A percentile compares a stretch with the other conserved stretches of the same genome.
These are phyloP conservation scores for Prunus mume DNA, from an alignment of 306 rosid genomes.

Conservation along the genomic window DNA sequence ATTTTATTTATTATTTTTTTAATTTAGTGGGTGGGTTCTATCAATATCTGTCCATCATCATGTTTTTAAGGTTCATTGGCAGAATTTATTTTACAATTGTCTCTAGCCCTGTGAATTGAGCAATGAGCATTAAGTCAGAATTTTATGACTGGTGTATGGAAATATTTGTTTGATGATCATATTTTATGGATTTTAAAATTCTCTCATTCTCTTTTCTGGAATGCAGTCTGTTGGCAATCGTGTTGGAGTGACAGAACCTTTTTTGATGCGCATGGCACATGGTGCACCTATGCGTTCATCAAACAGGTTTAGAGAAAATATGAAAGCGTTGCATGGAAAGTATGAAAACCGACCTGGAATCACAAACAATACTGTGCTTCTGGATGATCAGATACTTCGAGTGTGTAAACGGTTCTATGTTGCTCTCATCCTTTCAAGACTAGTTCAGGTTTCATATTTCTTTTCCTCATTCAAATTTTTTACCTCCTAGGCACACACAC, in stretches of 20 bases:
- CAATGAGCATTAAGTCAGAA: neutral
- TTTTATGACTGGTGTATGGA: conserved; percentile 10
- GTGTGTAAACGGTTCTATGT: conserved; percentile 92
- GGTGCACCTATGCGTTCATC: conserved; percentile 72
- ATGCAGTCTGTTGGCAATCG: conserved; percentile 90
- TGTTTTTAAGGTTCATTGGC: neutral
- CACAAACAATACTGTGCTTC: conserved; percentile 32
- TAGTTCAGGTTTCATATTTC: conserved; percentile 72
- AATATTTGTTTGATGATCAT: conserved; percentile 5
- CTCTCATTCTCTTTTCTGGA: conserved; percentile 24
- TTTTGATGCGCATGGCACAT: conserved; percentile 94
- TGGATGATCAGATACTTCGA: conserved; percentile 74
- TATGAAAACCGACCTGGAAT: conserved; percentile 40
- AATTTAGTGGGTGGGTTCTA: too few relatives aligned
- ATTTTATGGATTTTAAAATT: conserved; percentile 1
- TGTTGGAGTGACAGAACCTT: conserved; percentile 90
- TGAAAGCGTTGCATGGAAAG: conserved; percentile 39
- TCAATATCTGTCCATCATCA: neutral
- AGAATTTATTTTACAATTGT: neutral
- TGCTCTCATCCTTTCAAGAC: conserved; percentile 87
- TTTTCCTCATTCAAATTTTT: neutral
- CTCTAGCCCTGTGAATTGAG: neutral
- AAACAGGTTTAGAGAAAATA: conserved; percentile 48
- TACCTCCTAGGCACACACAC: neutral
- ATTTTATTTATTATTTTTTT: too few relatives aligned